Evolutionary conservation across 2,329 filamentous ascomycete genomes (phyloP).

Genomic region (Phoma sp.): DNA sequence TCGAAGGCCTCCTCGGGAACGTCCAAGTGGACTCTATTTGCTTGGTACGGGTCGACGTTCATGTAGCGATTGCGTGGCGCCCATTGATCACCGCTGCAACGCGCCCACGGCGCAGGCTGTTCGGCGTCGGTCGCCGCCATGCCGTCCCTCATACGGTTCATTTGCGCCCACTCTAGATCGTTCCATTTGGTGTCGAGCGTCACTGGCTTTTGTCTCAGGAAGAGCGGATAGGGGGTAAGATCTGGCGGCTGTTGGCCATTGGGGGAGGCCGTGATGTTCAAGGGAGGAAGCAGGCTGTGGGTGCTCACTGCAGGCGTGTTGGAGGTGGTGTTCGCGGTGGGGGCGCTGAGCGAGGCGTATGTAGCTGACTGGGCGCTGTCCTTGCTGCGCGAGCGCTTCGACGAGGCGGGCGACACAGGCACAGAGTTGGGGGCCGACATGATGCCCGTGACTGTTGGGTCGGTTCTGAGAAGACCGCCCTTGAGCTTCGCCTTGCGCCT

Average conservation of each 20-base stretch:
- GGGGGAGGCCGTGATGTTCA: slow-evolving; percentile 19
- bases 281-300: slow-evolving; percentile 39
- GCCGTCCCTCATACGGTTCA: slow-evolving; percentile 58
- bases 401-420: slow-evolving; percentile 45
- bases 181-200: slow-evolving; percentile 65
- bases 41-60: slow-evolving; percentile 89
- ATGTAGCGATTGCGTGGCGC: slow-evolving; percentile 78
- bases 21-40: slow-evolving; percentile 80
- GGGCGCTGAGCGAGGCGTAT: slow-evolving; percentile 34
- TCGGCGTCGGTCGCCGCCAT: slow-evolving; percentile 46
- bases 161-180: slow-evolving; percentile 66
- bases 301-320: slow-evolving; percentile 39
- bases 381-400: slow-evolving; percentile 49
- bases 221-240: slow-evolving; percentile 48
- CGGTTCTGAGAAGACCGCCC: slow-evolving; percentile 33
- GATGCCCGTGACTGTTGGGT: slow-evolving; percentile 19
- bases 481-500: slow-evolving; percentile 49
- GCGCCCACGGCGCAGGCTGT: slow-evolving; percentile 61
- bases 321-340: slow-evolving; percentile 34
- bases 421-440: slow-evolving; percentile 37
- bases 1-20: slow-evolving; percentile 70
- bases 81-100: slow-evolving; percentile 63
- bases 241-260: slow-evolving; percentile 11
- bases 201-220: slow-evolving; percentile 55
- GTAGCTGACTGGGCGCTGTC: slow-evolving; percentile 44